Percentiles rank a stretch among this genome's conserved stretches.
Conservation (phyloP, 805 yeast genomes). For the Candida suzukii region DNA sequence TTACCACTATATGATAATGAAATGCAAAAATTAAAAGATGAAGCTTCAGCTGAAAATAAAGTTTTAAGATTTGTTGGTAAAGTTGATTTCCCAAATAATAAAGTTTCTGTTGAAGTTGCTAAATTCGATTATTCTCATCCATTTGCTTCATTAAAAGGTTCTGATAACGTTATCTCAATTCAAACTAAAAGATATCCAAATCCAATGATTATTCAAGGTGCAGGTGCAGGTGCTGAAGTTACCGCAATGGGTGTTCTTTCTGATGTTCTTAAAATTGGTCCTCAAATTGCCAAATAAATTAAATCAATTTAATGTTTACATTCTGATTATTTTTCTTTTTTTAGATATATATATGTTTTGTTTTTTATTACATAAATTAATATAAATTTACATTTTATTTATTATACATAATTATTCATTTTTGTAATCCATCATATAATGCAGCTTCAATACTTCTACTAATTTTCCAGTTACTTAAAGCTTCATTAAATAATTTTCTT, state of each 20-base stretch:
- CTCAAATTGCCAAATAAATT: conserved; percentile 55
- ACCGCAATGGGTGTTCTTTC: conserved; percentile 83
- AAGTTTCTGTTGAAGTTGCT: conserved; percentile 80
- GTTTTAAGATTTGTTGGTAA: conserved; percentile 92
- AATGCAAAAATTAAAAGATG: conserved; percentile 67
- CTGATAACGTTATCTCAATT: conserved; percentile 92
- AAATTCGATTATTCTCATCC: conserved; percentile 88
- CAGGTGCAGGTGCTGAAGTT: conserved; percentile 79
- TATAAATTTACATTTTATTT: background rate
- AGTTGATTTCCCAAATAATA: conserved; percentile 66
- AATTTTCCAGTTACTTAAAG: conserved; percentile 39
- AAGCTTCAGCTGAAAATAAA: conserved; percentile 76
- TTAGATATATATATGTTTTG: background rate
- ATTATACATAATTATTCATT: background rate
- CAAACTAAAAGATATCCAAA: conserved; percentile 86
- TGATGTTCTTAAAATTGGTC: conserved; percentile 87
- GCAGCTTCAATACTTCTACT: conserved; percentile 24
- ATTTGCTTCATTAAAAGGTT: conserved; percentile 90
- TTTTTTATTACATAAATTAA: too few relatives aligned
- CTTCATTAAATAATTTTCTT: conserved; percentile 49
- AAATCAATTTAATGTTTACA: too few relatives aligned
- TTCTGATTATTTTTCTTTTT: too few relatives aligned
- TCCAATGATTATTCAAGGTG: conserved; percentile 96
- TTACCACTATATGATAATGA: conserved; percentile 81
- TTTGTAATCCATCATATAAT: conserved; percentile 10